Conservation (phyloP, 257 asterid genomes). For the Echium plantagineum region DNA sequence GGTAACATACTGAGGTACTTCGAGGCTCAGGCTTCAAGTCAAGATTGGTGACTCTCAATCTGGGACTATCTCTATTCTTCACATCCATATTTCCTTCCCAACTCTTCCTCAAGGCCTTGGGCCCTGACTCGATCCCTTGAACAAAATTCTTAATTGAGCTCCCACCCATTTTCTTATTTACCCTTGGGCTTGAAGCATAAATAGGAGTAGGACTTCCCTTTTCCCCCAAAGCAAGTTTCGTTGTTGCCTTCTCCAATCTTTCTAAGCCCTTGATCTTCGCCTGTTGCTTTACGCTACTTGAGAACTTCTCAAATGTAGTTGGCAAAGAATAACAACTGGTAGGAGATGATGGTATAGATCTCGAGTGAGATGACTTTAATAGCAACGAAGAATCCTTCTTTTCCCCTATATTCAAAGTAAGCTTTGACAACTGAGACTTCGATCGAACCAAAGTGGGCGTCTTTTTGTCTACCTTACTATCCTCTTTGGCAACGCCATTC, state of each 20-base stretch:
- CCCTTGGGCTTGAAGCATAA: slow-evolving; percentile 31
- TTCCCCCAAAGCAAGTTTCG: slow-evolving; percentile 36
- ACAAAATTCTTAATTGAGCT: slow-evolving; percentile 50
- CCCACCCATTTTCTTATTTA: slow-evolving; percentile 39
- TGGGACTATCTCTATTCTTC: slow-evolving; percentile 75
- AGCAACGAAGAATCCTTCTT: slow-evolving; percentile 50
- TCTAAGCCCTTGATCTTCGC: slow-evolving; percentile 62
- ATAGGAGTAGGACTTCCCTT: slow-evolving; percentile 43
- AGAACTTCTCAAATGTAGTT: slow-evolving; percentile 80
- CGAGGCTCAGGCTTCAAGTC: slow-evolving; percentile 54
- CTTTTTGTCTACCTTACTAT: slow-evolving; percentile 39
- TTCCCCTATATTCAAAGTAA: slow-evolving; percentile 43
- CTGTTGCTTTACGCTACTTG: slow-evolving; percentile 74
- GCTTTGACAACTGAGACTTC: slow-evolving; percentile 71
- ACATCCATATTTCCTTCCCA: slow-evolving; percentile 94
- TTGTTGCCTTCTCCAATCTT: slow-evolving; percentile 49
- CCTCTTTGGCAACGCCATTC: slow-evolving; percentile 37
- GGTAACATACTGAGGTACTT: slow-evolving; percentile 61
- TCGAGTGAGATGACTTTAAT: slow-evolving; percentile 56
- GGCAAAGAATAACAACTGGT: slow-evolving; percentile 94
- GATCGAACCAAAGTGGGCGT: slow-evolving; percentile 52
- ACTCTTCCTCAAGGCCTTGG: slow-evolving; percentile 88
- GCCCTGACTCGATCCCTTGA: slow-evolving; percentile 69
- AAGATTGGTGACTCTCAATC: slow-evolving; percentile 47
- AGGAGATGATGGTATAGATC: slow-evolving; percentile 90